These are phyloP conservation scores for Colletotrichum sublineola DNA, from an alignment of 2,329 filamentous ascomycete genomes.

Conservation along the genomic window DNA sequence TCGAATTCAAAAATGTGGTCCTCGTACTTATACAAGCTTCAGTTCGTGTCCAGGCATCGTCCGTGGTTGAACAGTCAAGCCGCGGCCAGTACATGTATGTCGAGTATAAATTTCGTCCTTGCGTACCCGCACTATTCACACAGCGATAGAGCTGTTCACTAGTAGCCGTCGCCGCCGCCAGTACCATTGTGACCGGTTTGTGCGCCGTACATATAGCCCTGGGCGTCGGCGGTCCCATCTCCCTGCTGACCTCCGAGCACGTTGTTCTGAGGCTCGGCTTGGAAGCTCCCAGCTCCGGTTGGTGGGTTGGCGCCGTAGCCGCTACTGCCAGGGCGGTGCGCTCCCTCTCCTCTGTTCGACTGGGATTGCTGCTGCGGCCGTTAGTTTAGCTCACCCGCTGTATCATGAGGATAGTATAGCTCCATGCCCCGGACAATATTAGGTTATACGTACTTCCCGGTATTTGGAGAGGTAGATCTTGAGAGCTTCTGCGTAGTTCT, in stretches of 20 bases:
- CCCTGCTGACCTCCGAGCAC: constrained; percentile 57
- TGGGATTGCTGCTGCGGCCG: constrained; percentile 53
- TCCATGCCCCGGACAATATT: not conserved
- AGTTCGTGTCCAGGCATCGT: constrained; percentile 43
- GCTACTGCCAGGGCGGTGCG: constrained; percentile 64
- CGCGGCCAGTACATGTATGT: constrained; percentile 36
- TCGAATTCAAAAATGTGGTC: constrained; percentile 6
- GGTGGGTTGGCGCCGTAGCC: constrained; percentile 62
- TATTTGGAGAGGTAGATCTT: constrained; percentile 99
- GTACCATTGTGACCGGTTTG: constrained; percentile 71
- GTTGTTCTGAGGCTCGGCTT: constrained; percentile 55
- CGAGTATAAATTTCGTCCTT: constrained; percentile 4
- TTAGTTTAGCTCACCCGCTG: constrained; percentile 2
- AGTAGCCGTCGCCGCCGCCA: constrained; percentile 66
- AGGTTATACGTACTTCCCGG: constrained; percentile 81
- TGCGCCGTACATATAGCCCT: constrained; percentile 66
- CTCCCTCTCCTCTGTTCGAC: constrained; percentile 76
- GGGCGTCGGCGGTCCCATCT: constrained; percentile 57
- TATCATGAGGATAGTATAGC: not conserved
- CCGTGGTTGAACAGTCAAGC: constrained; percentile 43
- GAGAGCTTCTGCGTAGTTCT: constrained; percentile 97
- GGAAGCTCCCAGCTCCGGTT: constrained; percentile 59
- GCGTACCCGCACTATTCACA: not conserved
- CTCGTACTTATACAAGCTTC: constrained; percentile 52
- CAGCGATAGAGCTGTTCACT: constrained; percentile 44